phyloP scores from a whole-genome alignment of 2,329 filamentous ascomycete genomes.

The Venturia pyrina region DNA sequence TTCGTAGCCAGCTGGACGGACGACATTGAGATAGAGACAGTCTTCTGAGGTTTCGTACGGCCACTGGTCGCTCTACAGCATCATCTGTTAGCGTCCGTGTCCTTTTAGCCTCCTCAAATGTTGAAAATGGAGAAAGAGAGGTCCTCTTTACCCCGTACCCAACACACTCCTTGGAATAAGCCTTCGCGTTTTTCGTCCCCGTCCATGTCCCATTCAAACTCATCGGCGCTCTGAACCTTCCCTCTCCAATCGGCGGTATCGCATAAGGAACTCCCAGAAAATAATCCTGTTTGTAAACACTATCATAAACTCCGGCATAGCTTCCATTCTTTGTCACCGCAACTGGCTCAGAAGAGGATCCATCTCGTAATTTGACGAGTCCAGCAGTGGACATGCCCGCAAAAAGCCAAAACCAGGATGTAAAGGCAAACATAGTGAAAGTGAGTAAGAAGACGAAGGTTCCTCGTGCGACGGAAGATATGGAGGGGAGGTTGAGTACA shows the following conservation, averaged over 20 bases:
- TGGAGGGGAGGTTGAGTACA: not conserved
- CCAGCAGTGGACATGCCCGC: not conserved
- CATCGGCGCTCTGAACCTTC: conserved; percentile 44
- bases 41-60: conserved; percentile 29
- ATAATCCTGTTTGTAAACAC: conserved; percentile 34
- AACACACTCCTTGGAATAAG: conserved; percentile 26
- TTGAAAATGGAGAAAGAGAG: conserved; percentile 31
- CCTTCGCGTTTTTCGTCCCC: conserved; percentile 28
- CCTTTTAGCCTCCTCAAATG: not conserved
- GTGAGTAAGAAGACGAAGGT: not conserved
- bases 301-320: conserved; percentile 27
- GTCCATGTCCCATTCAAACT: conserved; percentile 36
- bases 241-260: conserved; percentile 40
- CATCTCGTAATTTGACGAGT: not conserved
- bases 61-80: conserved; percentile 13
- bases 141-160: conserved; percentile 24
- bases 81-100: not conserved
- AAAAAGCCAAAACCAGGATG: not conserved
- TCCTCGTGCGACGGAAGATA: not conserved
- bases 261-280: conserved; percentile 47
- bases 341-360: not conserved
- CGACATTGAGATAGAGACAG: conserved; percentile 53
- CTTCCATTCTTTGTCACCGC: conserved; percentile 34
- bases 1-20: conserved; percentile 42
- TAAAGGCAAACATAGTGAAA: not conserved